Base-by-base conservation (phyloP, 1,139 yeast genomes). In the Saccharomyces uvarum region DNA sequence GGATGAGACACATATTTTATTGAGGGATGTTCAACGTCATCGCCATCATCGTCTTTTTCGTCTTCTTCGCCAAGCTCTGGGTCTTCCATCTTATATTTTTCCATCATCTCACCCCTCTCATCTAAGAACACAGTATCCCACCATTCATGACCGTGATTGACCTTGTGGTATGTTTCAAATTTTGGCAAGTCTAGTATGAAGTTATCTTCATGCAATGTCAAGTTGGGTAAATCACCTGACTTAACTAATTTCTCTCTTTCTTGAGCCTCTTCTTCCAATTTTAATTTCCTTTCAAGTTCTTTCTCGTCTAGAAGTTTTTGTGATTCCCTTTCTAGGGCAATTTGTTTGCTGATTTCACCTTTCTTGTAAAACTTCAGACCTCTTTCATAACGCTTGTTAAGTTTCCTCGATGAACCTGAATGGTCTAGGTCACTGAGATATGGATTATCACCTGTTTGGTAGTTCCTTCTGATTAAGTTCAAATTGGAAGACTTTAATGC, bases 1-100 rank as follows among this genome's bases (percentile, higher is more conserved):
- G 97, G 97, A 69, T 90, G 97, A 61, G 88, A 95, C 3, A 91
- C 76, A 63, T 84, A 88, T 19, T 66, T 54, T 26, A 70, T 59
- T 27, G 70, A 67, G 0, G 71, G 70, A 11, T 52, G 50, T 5
- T 55, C 57, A 14, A 51, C 60, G 7, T 58, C 62, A 3, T 59
- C 63, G 21, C 60, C 64, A 7, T 61, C 59, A 16, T 60, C 63
- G 0, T 55, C 61, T 16, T 29, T 61, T 4, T 61, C 68, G 4
- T 58, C 60, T 21, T 61, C 64, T 1, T 55, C 59, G 4, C 54
- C 62, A 16, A 53, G 51, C 3, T 53, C 53, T 0, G 51, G 53
- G 38, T 55, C 59, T 1, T 54, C 54, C n/a, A 48, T 48, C 8
- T 55, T 32, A 48, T 64, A 69, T 50, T 66, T 69, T 2, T 54